phyloP scores from a whole-genome alignment of 2,329 filamentous ascomycete species.

The Pseudogymnoascus sp. region DNA sequence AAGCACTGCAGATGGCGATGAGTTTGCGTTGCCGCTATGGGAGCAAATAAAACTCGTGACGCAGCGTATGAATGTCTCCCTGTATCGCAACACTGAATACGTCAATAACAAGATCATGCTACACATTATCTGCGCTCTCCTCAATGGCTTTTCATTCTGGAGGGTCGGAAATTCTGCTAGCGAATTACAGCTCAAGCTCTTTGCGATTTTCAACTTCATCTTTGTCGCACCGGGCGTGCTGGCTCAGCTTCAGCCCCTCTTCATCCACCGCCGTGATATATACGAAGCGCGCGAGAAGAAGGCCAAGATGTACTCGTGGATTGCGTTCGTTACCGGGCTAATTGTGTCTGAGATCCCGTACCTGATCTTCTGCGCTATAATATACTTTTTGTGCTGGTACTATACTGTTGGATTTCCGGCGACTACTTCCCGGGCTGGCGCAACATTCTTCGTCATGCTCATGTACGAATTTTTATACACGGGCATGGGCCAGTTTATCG shows the following conservation, averaged over 20 bases:
- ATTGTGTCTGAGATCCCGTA: constrained; percentile 40
- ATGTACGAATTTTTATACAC: constrained; percentile 54
- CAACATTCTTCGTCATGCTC: constrained; percentile 45
- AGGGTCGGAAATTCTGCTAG: constrained; percentile 42
- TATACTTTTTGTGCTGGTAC: constrained; percentile 47
- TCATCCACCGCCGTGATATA: constrained; percentile 47
- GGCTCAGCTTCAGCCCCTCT: constrained; percentile 50
- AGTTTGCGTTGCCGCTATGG: constrained; percentile 62
- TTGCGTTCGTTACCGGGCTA: constrained; percentile 47
- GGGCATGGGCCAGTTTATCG: constrained; percentile 54
- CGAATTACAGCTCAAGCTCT: constrained; percentile 46
- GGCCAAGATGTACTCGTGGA: constrained; percentile 52
- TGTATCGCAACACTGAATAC: constrained; percentile 54
- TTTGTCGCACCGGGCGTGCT: constrained; percentile 52
- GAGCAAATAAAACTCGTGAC: constrained; percentile 57
- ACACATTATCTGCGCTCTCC: constrained; percentile 45
- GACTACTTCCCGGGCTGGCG: constrained; percentile 35
- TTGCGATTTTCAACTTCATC: constrained; percentile 55
- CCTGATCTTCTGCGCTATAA: constrained; percentile 34
- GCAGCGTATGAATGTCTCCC: constrained; percentile 49
- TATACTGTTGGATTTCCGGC: constrained; percentile 39
- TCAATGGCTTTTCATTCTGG: constrained; percentile 57
- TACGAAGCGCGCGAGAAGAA: constrained; percentile 52
- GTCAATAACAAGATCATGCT: constrained; percentile 40
- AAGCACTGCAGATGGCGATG: constrained; percentile 44